Evolutionary conservation across 352 stramenopile genomes (phyloP).

Genomic region (Aphanomyces stellatus): DNA sequence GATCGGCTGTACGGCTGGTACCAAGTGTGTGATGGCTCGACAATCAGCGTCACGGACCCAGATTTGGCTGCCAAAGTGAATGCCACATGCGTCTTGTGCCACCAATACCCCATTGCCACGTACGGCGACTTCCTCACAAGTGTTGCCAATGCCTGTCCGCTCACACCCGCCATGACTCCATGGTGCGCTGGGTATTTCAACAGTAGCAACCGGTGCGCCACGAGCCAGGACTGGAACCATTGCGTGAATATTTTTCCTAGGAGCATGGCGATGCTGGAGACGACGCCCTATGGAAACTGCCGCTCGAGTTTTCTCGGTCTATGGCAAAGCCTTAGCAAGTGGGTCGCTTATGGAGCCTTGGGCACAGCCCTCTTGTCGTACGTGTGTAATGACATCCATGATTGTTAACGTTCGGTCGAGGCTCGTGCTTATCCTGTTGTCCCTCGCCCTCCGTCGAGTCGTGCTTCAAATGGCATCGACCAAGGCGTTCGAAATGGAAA

Average conservation of each 20-base stretch:
- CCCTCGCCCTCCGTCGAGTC: neutral
- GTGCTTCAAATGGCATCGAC: too few species aligned
- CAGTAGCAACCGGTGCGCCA: neutral
- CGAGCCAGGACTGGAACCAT: too few species aligned
- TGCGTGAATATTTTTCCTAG: too few species aligned
- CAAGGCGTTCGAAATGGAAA: neutral
- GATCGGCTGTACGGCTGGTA: constrained; percentile 17
- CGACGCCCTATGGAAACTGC: constrained; percentile 11
- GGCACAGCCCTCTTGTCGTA: constrained; percentile 9
- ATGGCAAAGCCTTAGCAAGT: neutral
- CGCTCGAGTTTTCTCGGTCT: neutral
- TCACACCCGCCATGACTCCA: neutral
- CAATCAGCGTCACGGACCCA: neutral
- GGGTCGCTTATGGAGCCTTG: neutral
- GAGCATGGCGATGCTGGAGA: too few species aligned
- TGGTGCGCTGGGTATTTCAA: constrained; percentile 1
- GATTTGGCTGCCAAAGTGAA: neutral
- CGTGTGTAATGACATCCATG: too few species aligned
- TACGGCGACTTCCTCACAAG: constrained; percentile 16
- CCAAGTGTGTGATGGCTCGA: constrained; percentile 5
- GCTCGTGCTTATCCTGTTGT: neutral
- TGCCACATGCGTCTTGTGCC: constrained; percentile 8
- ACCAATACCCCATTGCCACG: neutral
- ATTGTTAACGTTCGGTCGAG: neutral
- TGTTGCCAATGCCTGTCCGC: neutral